Evolutionary conservation across 352 stramenopile genomes (phyloP), one percentile per base, ranked within the genome.

Genomic region (Aphanomyces astaci): DNA sequence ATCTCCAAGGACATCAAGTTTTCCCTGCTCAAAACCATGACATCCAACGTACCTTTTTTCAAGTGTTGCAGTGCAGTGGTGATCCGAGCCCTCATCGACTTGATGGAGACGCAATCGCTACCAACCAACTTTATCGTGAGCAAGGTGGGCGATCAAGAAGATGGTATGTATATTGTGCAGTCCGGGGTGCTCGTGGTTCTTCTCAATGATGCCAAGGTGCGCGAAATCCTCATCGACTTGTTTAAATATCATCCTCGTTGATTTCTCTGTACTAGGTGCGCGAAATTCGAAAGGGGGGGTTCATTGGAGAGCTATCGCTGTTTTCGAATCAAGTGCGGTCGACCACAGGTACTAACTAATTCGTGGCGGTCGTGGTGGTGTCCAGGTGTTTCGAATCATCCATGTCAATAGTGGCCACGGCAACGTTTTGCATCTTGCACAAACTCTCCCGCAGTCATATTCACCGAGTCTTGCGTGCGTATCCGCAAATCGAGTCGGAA

Each of bases 361-460:
- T n/a, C n/a, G n/a, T n/a, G n/a, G n/a, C n/a, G n/a, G n/a, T n/a
- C n/a, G n/a, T n/a, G n/a, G n/a, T n/a, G n/a, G n/a, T n/a, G n/a
- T n/a, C n/a, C n/a, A n/a, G n/a, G 24, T 53, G 13, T 59, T 9
- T 33, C 4, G 56, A 24, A n/a, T n/a, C n/a, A n/a, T n/a, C n/a
- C n/a, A n/a, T n/a, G n/a, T n/a, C n/a, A n/a, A n/a, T 68, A 68
- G 62, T 68, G 13, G 33, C 30, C 5, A 62, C 62, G 1, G 13
- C 28, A 10, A 62, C 62, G 17, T 68, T 68, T 68, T 68, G 48
- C 33, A 62, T 68, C 19, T 46, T 68, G 27, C 62, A 68, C 51
- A 59, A 62, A 49, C 62, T 68, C 24, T 45, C 62, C 0, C 43
- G 62, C 3, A 32, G n/a, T 5, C 48, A 68, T 5, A 32, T 68